phyloP scores from a whole-genome alignment of 176 grass and related monocot genomes.

The Urochloa ruziziensis region DNA sequence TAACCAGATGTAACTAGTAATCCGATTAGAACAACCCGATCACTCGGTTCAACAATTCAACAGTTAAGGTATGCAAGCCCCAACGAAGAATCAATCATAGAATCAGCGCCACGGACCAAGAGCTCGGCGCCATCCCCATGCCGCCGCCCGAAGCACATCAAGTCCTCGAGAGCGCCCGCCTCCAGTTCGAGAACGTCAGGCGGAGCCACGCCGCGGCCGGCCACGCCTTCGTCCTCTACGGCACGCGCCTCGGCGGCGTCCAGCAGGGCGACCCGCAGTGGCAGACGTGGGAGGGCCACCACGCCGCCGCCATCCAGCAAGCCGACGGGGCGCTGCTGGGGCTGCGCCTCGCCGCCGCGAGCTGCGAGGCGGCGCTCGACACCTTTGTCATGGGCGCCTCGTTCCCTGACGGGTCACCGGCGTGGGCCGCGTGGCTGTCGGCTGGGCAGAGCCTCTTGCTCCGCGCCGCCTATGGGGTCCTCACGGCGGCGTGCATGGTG shows the following conservation, averaged over 20 bases:
- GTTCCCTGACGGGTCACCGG: neutral
- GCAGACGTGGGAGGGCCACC: neutral
- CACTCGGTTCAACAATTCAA: no score
- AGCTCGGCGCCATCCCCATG: neutral
- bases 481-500: no score
- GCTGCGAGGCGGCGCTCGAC: neutral
- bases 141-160: neutral
- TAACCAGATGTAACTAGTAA: no score
- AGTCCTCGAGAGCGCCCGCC: neutral
- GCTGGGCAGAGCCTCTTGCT: neutral
- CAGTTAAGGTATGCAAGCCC: no score
- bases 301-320: neutral
- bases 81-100: no score
- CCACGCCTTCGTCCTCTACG: no score
- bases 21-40: no score
- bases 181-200: neutral
- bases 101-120: neutral
- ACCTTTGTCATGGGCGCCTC: neutral
- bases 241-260: neutral
- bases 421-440: neutral
- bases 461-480: no score
- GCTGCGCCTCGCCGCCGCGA: neutral
- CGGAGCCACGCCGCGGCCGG: no score
- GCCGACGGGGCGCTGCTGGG: neutral
- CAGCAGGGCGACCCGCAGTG: neutral